phyloP scores from a whole-genome alignment of 768 basidiomycete species.

The Rhizopogon rudus region DNA sequence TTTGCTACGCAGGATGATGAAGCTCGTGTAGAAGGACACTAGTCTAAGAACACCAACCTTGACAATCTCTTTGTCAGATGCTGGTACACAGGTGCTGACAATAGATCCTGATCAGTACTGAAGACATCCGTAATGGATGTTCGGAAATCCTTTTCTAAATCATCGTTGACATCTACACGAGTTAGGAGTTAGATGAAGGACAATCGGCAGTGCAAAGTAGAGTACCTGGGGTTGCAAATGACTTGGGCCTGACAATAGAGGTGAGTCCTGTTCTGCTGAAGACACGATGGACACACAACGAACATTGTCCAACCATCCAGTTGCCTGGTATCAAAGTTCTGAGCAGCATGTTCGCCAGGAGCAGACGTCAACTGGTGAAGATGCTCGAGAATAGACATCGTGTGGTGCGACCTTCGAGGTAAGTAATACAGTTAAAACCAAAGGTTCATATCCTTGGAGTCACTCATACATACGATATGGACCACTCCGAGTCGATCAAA shows the following conservation, averaged over 20 bases:
- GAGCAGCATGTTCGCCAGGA: background rate
- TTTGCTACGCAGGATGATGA: background rate
- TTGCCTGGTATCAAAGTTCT: background rate
- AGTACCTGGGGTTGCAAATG: background rate
- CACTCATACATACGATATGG: too few species aligned
- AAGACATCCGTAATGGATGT: background rate
- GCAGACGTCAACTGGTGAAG: background rate
- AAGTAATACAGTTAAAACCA: background rate
- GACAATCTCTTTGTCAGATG: background rate
- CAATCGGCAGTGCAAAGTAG: background rate
- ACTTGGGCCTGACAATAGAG: background rate
- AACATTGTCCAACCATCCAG: background rate
- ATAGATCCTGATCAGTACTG: background rate
- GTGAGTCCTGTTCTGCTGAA: background rate
- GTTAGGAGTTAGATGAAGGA: background rate
- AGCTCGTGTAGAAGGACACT: background rate
- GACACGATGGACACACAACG: background rate
- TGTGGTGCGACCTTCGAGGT: background rate
- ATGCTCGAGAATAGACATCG: background rate
- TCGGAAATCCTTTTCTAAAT: background rate
- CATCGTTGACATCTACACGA: background rate
- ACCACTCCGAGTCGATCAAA: too few species aligned
- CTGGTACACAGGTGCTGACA: background rate
- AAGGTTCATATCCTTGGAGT: background rate
- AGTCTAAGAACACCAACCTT: background rate